A percentile compares a stretch with the other conserved stretches of the same genome.
Evolutionary conservation across 1,284 basidiomycete species (phyloP).

Genomic region (Ceratobasidium sp.): DNA sequence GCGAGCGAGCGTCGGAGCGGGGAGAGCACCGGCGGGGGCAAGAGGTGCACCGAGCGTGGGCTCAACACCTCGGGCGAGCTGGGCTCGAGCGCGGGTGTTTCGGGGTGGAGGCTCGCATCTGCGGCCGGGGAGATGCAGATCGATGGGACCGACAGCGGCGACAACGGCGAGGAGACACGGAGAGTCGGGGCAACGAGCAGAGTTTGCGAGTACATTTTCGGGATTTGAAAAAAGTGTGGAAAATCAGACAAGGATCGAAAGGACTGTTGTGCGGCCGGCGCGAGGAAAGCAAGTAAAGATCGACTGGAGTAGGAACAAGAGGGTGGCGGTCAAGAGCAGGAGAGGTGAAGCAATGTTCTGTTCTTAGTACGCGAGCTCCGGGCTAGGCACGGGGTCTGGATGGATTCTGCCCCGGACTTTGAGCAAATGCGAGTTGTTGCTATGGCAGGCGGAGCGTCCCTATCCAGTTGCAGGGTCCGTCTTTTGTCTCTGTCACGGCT

Average conservation of each 20-base stretch:
- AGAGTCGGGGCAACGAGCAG: constrained; percentile 16
- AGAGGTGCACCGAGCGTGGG: constrained; percentile 35
- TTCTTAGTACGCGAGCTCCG: constrained; percentile 1
- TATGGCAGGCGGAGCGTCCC: constrained; percentile 15
- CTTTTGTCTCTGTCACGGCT: background rate
- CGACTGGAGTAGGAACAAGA: constrained; percentile 2
- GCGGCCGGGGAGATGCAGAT: constrained; percentile 34
- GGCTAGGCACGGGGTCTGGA: background rate
- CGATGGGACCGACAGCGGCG: constrained; percentile 30
- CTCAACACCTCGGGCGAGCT: constrained; percentile 11
- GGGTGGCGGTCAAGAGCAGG: background rate
- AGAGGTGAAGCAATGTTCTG: constrained; percentile 10
- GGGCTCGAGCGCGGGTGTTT: constrained; percentile 9
- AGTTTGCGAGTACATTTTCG: constrained; percentile 30
- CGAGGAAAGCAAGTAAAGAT: constrained; percentile 24
- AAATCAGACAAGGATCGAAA: background rate
- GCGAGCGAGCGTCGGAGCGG: constrained; percentile 29
- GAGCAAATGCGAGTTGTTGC: constrained; percentile 26
- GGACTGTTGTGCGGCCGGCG: constrained; percentile 33
- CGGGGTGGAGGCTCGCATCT: background rate
- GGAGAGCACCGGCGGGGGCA: constrained; percentile 39
- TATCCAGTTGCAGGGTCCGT: background rate
- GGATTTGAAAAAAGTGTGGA: background rate
- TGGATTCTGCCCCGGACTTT: background rate
- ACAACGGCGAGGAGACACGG: constrained; percentile 33